Evolutionary conservation across 2,329 filamentous ascomycete species (phyloP), one percentile per base, ranked within the genome.

Genomic region (Colletotrichum graminicola): DNA sequence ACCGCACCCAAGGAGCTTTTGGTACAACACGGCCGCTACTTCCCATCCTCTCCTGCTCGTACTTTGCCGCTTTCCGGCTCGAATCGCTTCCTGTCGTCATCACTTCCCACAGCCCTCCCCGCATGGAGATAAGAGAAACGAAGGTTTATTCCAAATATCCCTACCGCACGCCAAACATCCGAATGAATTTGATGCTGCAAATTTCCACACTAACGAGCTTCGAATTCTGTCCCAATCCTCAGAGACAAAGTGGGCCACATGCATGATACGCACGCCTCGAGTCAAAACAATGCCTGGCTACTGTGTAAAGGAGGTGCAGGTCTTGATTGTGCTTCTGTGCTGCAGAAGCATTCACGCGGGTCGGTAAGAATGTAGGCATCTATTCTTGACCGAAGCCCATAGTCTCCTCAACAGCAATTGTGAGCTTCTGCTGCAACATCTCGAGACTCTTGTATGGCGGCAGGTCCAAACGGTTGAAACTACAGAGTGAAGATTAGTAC

Each of bases 331-430:
- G 51, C 47, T 45, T 67, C 29, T 52, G 39, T 32, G 39, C 29
- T 11, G 32, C 47, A 59, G 45, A 39, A 23, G 32, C 29, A n/a
- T n/a, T n/a, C 49, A 41, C 41, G 32, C 57, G 52, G 23, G 36
- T 32, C 36, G 62, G 12, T 52, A 12, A 49, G 45, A 57, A 36
- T 16, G 34, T 56, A n/a, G 18, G 34, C 67, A 39, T 57, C 45
- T 94, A 99, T 85, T 99, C 96, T 85, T 99, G 96, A 75, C 96
- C 96, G 80, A 99, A 99, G 73, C 96, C 96, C 86, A 99, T 95
- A 0, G 96, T 99, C 85, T 99, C 96, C 84, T 99, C 96, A 66
- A 99, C 96, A 34, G 96, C 96, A 83, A 97, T 97, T 8, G 95
- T 96, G 77, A 99, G 87, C 84, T 99, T 99, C 79, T 91, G 87